Conservation (phyloP, 2,329 filamentous ascomycete species). For the Penicillium sclerotigenum region DNA sequence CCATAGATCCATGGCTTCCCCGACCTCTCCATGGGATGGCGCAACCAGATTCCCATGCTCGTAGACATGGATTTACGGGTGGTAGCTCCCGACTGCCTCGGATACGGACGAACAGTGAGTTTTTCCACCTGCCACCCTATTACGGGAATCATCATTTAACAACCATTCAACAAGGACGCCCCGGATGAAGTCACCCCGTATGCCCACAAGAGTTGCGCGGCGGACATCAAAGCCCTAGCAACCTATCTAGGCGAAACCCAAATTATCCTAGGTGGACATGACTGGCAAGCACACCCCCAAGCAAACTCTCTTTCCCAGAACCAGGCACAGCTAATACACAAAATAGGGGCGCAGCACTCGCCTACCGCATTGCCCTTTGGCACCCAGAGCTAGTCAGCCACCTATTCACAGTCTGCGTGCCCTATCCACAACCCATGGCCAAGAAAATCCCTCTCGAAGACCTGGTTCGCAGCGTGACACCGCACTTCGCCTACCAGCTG, state of each 20-base stretch:
- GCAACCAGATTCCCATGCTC: slow-evolving; percentile 79
- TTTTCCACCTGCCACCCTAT: neutral
- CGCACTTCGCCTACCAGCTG: slow-evolving; percentile 79
- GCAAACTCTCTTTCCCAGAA: neutral
- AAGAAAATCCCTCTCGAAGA: slow-evolving; percentile 57
- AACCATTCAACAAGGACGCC: slow-evolving; percentile 49
- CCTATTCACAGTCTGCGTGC: slow-evolving; percentile 78
- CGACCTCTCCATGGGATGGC: slow-evolving; percentile 80
- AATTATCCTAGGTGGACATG: slow-evolving; percentile 85
- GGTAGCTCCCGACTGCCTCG: slow-evolving; percentile 80
- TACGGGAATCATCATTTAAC: slow-evolving; percentile 18
- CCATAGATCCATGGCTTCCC: slow-evolving; percentile 72
- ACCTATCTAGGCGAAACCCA: slow-evolving; percentile 52
- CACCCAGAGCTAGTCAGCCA: slow-evolving; percentile 69
- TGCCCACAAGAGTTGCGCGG: slow-evolving; percentile 66
- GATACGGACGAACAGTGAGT: slow-evolving; percentile 71
- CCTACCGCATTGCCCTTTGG: slow-evolving; percentile 71
- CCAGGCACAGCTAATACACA: neutral
- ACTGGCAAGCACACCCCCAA: slow-evolving; percentile 56
- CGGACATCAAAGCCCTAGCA: slow-evolving; percentile 72
- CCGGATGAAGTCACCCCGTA: slow-evolving; percentile 63
- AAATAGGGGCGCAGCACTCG: slow-evolving; percentile 67
- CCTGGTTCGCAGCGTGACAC: slow-evolving; percentile 56
- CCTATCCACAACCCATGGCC: slow-evolving; percentile 59
- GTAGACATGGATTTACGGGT: slow-evolving; percentile 70